Base-by-base conservation (phyloP, 2,329 filamentous ascomycete genomes). In the Chaetomiaceae sp. region DNA sequence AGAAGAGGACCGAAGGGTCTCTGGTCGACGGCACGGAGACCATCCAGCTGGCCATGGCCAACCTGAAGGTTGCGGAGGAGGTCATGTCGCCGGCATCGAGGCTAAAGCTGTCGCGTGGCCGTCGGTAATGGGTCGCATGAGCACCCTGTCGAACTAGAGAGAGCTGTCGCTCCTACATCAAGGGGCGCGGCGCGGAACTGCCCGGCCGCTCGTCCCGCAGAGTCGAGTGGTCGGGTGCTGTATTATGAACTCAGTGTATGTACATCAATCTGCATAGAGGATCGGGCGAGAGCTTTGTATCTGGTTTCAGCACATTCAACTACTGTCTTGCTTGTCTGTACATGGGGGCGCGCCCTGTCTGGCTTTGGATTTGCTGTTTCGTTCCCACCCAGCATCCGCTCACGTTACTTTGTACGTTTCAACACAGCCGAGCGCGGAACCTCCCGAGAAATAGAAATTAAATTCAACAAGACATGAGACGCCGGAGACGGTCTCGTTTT, bases 21-120 rank as follows among this genome's bases (percentile, higher is more conserved):
- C 57, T 87, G 42, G 67, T 91, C n/a, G 71, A 83, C 60, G 83
- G 83, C n/a, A 59, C 67, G 30, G 62, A 73, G 62, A 66, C 64
- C 50, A 76, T 83, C 47, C 66, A 77, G 39, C 51, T 65, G 31
- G 68, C 66, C 44, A 61, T 74, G 53, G 51, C 54, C 27, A 58
- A 55, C 19, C 54, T 55, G 14, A 40, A 53, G 7, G 43, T 41
- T 4, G 50, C 33, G 2, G 51, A 50, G 6, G 44, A 50, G 17
- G 40, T 35, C 7, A 51, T 55, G 7, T 41, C 47, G 35, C 30
- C 50, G n/a, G 5, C 35, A n/a, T n/a, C n/a, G 27, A 51, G 44
- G 46, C 23, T 25, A 7, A 27, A 37, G 30, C n/a, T 27, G 27
- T 4, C 9, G 10, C 33, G 50, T 31, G 50, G 44, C 20, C 45